These are phyloP conservation scores for Trichosanthes truncata DNA, from an alignment of 306 rosid species.

Conservation along the genomic window DNA sequence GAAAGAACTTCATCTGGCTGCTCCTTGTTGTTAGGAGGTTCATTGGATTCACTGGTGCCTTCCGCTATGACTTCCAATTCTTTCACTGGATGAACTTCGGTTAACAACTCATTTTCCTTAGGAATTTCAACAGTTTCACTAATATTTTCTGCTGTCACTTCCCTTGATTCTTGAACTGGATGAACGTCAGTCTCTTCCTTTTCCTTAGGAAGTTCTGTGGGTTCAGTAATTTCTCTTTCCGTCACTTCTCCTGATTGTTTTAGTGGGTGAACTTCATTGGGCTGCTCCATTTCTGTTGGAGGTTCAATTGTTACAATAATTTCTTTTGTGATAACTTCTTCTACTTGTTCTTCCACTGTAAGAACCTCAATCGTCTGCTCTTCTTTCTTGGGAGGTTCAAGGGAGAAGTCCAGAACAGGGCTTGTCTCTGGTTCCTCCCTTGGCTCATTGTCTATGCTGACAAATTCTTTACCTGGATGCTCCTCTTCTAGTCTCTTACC, in stretches of 20 bases:
- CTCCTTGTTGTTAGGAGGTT: background rate
- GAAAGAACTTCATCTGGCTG: background rate
- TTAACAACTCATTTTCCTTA: background rate
- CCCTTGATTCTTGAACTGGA: background rate
- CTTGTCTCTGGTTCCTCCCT: background rate
- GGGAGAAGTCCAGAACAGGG: background rate
- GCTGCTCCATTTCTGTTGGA: background rate
- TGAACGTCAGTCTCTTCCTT: background rate
- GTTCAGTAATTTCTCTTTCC: background rate
- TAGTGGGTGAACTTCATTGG: background rate
- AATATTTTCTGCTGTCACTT: background rate
- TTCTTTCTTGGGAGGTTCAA: slow-evolving; percentile 3
- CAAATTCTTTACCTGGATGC: background rate
- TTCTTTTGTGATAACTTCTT: background rate
- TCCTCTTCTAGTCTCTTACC: background rate
- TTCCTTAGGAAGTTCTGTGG: background rate
- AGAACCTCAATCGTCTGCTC: background rate
- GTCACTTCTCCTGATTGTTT: background rate
- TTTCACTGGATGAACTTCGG: background rate
- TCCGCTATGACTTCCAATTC: background rate
- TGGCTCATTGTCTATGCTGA: background rate
- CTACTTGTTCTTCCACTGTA: slow-evolving; percentile 5
- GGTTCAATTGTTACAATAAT: background rate
- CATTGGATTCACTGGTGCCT: background rate
- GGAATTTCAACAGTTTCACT: background rate